Percentiles rank a stretch among this genome's conserved stretches.
Evolutionary conservation across 2,329 filamentous ascomycete species (phyloP).

Genomic region (Exophiala xenobiotica): DNA sequence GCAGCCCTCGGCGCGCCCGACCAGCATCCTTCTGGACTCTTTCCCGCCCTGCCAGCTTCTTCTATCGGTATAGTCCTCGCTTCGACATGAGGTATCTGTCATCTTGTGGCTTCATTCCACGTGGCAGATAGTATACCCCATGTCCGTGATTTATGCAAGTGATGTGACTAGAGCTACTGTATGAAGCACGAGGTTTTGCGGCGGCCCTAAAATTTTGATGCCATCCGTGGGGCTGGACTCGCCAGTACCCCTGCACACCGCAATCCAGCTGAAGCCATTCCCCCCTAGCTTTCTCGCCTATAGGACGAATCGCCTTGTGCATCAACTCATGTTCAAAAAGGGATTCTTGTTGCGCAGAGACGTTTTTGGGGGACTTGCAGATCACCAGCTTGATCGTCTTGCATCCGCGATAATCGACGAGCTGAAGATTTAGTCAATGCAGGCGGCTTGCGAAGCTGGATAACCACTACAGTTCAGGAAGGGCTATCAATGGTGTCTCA

Average conservation of each 20-base stretch:
- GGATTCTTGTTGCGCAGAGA: too few relatives aligned
- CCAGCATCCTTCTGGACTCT: conserved; percentile 3
- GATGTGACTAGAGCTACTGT: conserved; percentile 18
- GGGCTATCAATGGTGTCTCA: too few relatives aligned
- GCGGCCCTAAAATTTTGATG: background rate
- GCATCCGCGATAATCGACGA: too few relatives aligned
- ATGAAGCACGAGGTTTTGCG: conserved; percentile 4
- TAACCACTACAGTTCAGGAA: too few relatives aligned
- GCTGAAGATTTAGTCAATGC: too few relatives aligned
- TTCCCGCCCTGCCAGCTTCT: conserved; percentile 1
- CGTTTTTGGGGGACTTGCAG: background rate
- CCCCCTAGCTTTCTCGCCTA: conserved; percentile 1
- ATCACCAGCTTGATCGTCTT: too few relatives aligned
- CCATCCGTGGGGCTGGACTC: background rate
- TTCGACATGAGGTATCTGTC: conserved; percentile 4
- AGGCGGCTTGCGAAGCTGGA: too few relatives aligned
- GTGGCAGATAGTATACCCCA: conserved; percentile 12
- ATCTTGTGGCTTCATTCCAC: conserved; percentile 18
- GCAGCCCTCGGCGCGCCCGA: conserved; percentile 11
- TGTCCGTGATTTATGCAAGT: conserved; percentile 16
- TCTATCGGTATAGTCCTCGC: conserved; percentile 13
- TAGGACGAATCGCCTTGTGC: conserved; percentile 18
- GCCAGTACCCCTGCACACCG: background rate
- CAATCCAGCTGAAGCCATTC: background rate
- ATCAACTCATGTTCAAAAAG: background rate